Base-by-base conservation (phyloP, 2,329 filamentous ascomycete species). In the Fusarium gaditjirri region DNA sequence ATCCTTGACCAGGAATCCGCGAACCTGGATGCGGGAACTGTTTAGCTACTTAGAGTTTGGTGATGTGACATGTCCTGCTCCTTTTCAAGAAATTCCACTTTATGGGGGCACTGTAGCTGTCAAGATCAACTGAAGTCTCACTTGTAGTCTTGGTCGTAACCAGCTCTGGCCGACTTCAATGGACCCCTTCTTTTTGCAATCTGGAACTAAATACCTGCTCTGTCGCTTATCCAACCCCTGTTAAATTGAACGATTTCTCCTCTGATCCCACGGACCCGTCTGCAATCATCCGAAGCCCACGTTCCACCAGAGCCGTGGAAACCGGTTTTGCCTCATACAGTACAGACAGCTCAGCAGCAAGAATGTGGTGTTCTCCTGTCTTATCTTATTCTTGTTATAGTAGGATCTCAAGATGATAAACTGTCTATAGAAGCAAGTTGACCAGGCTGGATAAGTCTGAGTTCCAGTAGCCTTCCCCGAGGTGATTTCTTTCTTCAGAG, bases 1-100 rank as follows among this genome's bases (percentile, higher is more conserved):
- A 66, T 59, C 50, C 59, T 69, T 41, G 67, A 58, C 55, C 46
- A 60, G 46, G 59, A 75, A 74, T 70, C 73, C 75, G 65, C 58
- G 71, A 68, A 73, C 74, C 74, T 76, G 71, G 73, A 70, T 75
- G 47, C 55, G 65, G 69, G 71, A 76, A 71, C 50, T 64, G 41
- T 62, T 55, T 55, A 46, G 62, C 31, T 63, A 39, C 49, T 25
- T 57, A 42, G 50, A 60, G 53, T 50, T 64, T 38, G 36, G 21
- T 33, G 29, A 23, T 42, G 25, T 25, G 25, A 25, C 25, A 25
- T 25, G 71, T 61, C 54, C 33, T 64, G 29, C 36, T 63, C 54
- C 64, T 68, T 68, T 68, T 68, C 49, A 62, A 42, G 25, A 25
- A 36, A 33, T 55, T 8, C 35, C 21, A 25, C 39, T 39, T 9